These are phyloP conservation scores for Erigeron philadelphicus DNA, from an alignment of 140 eudicot species.

Conservation along the genomic window DNA sequence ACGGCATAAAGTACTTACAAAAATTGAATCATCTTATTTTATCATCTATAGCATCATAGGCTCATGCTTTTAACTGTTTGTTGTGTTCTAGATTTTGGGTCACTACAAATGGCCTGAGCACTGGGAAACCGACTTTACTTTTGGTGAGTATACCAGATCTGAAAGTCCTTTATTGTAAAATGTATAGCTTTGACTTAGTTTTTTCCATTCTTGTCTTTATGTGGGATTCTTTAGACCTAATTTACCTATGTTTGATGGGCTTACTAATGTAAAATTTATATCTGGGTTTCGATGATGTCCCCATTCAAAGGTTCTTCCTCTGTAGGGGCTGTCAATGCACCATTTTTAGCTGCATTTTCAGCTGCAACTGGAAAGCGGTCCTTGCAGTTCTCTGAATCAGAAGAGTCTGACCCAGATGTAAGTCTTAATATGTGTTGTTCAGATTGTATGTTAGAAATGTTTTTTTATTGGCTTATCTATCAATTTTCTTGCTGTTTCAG, in stretches of 20 bases:
- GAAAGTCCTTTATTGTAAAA: neutral
- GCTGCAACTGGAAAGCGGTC: slow-evolving; percentile 90
- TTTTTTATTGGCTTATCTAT: slow-evolving; percentile 4
- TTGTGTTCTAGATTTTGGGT: slow-evolving; percentile 64
- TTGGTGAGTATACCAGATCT: slow-evolving; percentile 48
- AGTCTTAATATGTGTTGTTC: slow-evolving; percentile 18
- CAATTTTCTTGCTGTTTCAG: slow-evolving; percentile 37
- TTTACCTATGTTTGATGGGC: neutral
- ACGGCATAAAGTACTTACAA: neutral
- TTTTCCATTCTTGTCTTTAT: neutral
- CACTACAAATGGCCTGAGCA: slow-evolving; percentile 88
- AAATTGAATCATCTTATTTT: slow-evolving; percentile 10
- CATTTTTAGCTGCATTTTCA: slow-evolving; percentile 87
- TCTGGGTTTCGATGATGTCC: neutral
- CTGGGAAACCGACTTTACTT: slow-evolving; percentile 70
- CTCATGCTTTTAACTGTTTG: neutral
- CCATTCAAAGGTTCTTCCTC: slow-evolving; percentile 67
- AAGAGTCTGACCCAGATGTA: slow-evolving; percentile 95
- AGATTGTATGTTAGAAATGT: neutral
- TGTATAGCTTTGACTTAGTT: neutral
- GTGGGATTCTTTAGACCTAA: neutral
- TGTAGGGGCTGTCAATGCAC: slow-evolving; percentile 67
- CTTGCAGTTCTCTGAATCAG: slow-evolving; percentile 54
- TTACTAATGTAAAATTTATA: neutral
- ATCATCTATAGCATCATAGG: slow-evolving; percentile 1